Evolutionary conservation across 495 filamentous ascomycete genomes (phyloP), one percentile per base, ranked within the genome.

Genomic region (Elaphomyces granulatus): DNA sequence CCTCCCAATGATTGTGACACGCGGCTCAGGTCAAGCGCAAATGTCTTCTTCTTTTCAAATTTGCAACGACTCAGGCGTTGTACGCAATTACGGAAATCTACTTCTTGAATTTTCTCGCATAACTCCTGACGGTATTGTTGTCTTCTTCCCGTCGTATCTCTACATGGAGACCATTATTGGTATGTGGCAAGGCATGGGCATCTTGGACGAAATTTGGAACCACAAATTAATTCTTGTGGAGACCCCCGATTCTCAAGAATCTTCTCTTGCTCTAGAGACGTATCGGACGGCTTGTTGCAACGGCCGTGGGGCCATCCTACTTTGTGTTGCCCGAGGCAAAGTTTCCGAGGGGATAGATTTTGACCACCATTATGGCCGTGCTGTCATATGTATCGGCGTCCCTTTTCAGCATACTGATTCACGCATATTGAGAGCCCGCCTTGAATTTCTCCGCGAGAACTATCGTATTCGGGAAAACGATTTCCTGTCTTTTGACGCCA

Each of bases 401-500:
- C 90, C 90, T 0, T 99, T 95, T 66, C 90, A 99, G 58, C 96
- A 99, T 63, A 99, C 90, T 9, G 88, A 96, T 53, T 95, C 88
- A 2, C 78, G 90, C 20, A 96, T 99, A 44, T 70, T 99, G 20
- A 96, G 95, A 62, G 90, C 90, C 1, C 77, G 90, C 4, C 77
- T 99, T 15, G 85, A 96, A 54, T 99, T 99, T 56, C 66, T 99
- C 8, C 75, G 92, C 32, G 90, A 99, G 56, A 95, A 81, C n/a
- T 99, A 95, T 64, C 81, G 87, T 33, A 99, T 99, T 56, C 74
- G 84, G 32, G 92, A 96, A 58, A 94, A 92, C 50, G 90, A 99
- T 53, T 99, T 99, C 55, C 63, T 99, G 2, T 96, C 92, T 23
- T 99, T 96, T 73, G 90, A 96, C 56, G 92, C 90, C 16, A 99